A percentile compares a stretch with the other conserved stretches of the same genome.
Conservation (phyloP, 371 early-diverging fungal species). For the Apophysomyces trapeziformis region DNA sequence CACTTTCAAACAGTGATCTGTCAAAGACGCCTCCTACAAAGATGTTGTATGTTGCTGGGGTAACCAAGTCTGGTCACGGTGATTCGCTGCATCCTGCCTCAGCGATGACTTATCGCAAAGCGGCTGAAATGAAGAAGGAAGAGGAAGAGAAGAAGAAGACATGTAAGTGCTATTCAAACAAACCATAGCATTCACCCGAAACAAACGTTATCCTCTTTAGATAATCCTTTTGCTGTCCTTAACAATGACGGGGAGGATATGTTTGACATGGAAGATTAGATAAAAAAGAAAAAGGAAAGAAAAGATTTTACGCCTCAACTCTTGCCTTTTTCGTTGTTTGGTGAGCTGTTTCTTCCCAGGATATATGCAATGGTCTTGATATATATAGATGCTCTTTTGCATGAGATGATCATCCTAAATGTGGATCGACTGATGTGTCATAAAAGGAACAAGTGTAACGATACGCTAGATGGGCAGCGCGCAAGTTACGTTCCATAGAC, state of each 20-base stretch:
- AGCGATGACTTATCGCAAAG: conserved; percentile 33
- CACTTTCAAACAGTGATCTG: conserved; percentile 68
- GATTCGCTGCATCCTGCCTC: conserved; percentile 18
- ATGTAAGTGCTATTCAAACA: conserved; percentile 31
- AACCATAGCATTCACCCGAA: not conserved
- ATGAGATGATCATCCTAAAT: too few species aligned
- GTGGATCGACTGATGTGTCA: too few species aligned
- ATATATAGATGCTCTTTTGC: too few species aligned
- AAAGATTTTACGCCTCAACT: not conserved
- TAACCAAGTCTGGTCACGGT: conserved; percentile 52
- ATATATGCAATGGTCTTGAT: too few species aligned
- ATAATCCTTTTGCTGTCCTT: conserved; percentile 48
- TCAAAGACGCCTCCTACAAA: conserved; percentile 66
- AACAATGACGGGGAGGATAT: conserved; percentile 27
- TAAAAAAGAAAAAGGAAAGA: conserved; percentile 10
- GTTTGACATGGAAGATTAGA: conserved; percentile 31
- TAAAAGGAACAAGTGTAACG: too few species aligned
- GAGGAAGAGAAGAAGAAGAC: conserved; percentile 51
- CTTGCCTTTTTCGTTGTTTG: not conserved
- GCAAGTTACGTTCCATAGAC: too few species aligned
- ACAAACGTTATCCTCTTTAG: conserved; percentile 16
- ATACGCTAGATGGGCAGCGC: too few species aligned
- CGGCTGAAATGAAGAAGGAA: conserved; percentile 44
- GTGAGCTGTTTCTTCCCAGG: not conserved
- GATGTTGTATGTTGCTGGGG: conserved; percentile 67